A percentile compares a stretch with the other conserved stretches of the same genome.
Conservation (phyloP, 2,329 filamentous ascomycete genomes). For the Gliomastix tumulicola region DNA sequence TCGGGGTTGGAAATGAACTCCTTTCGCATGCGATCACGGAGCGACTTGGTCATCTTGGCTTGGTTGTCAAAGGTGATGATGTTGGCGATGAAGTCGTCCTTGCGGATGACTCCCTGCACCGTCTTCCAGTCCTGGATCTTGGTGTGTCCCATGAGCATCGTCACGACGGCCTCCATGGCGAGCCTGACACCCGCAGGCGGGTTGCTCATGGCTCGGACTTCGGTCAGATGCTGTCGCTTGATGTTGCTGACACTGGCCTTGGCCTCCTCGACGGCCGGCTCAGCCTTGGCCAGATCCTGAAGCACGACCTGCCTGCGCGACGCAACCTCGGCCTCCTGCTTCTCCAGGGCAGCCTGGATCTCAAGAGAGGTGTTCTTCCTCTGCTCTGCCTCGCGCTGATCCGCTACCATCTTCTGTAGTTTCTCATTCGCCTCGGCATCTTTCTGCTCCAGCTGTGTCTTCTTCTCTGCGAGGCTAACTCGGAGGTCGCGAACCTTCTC, state of each 20-base stretch:
- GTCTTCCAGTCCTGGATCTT: conserved; percentile 87
- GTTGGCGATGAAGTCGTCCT: conserved; percentile 94
- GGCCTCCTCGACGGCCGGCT: conserved; percentile 87
- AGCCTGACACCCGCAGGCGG: conserved; percentile 87
- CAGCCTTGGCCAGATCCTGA: conserved; percentile 80
- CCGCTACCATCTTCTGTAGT: conserved; percentile 91
- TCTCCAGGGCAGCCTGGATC: conserved; percentile 79
- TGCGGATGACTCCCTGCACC: conserved; percentile 80
- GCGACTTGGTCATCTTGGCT: conserved; percentile 78
- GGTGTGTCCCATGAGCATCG: conserved; percentile 69
- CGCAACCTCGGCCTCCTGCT: conserved; percentile 84
- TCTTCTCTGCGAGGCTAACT: conserved; percentile 87
- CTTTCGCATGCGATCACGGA: conserved; percentile 83
- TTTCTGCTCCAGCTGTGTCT: conserved; percentile 86
- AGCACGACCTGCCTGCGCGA: conserved; percentile 77
- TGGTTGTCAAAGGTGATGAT: conserved; percentile 98
- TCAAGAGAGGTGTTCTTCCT: conserved; percentile 82
- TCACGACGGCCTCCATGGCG: conserved; percentile 93
- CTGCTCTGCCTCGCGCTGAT: conserved; percentile 91
- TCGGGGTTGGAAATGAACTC: conserved; percentile 90
- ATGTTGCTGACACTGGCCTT: conserved; percentile 98
- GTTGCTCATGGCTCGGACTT: conserved; percentile 94
- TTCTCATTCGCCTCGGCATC: conserved; percentile 96
- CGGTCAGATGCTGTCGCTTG: conserved; percentile 92
- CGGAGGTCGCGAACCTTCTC: conserved; percentile 94